Percentiles rank a stretch among this genome's conserved stretches.
These are phyloP conservation scores for Cadophora luteo-olivacea DNA, from an alignment of 2,329 filamentous ascomycete genomes.

Conservation along the genomic window DNA sequence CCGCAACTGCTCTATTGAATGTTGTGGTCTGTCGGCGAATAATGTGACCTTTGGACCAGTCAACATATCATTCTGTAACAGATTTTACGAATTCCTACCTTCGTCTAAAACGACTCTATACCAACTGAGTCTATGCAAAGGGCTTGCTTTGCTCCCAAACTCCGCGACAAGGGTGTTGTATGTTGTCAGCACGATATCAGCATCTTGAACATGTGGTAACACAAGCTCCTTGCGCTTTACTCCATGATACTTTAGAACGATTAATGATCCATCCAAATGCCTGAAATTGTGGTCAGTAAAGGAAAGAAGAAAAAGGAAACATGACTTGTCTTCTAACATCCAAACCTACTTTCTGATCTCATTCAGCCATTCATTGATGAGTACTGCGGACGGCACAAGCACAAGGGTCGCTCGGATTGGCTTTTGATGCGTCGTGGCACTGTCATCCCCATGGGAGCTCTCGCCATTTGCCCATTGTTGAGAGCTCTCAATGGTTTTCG, in stretches of 20 bases:
- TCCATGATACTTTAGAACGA: neutral
- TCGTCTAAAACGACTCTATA: conserved; percentile 5
- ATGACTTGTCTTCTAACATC: neutral
- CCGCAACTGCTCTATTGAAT: conserved; percentile 50
- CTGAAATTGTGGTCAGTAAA: neutral
- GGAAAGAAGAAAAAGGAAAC: neutral
- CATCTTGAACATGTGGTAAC: neutral
- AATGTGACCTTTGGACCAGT: conserved; percentile 50
- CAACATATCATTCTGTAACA: neutral
- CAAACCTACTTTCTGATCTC: neutral
- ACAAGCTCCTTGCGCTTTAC: neutral
- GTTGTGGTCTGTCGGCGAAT: conserved; percentile 56
- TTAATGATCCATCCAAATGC: neutral
- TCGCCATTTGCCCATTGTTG: neutral
- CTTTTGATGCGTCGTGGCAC: neutral
- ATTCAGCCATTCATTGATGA: conserved; percentile 4
- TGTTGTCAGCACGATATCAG: neutral
- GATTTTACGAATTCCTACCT: neutral
- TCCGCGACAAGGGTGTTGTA: conserved; percentile 1
- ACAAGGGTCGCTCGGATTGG: neutral
- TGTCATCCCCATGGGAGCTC: neutral
- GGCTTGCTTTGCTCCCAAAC: neutral
- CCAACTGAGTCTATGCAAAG: neutral
- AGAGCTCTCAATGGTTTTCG: conserved; percentile 19
- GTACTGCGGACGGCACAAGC: neutral